These are phyloP conservation scores for Neurospora sp. DNA, from an alignment of 495 filamentous ascomycete genomes.

Conservation along the genomic window DNA sequence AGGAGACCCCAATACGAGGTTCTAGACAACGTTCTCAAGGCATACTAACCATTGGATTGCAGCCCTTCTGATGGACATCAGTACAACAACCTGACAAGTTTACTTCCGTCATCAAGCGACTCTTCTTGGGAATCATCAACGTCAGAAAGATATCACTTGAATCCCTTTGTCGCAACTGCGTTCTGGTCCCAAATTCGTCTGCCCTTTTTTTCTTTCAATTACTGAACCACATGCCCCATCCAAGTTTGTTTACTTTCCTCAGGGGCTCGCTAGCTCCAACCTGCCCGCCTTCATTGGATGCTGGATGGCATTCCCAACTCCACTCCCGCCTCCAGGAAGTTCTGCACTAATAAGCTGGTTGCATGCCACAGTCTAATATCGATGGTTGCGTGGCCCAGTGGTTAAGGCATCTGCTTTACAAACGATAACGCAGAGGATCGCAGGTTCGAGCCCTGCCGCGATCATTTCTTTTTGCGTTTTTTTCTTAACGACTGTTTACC, in stretches of 20 bases:
- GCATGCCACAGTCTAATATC: accelerated
- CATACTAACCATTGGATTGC: too few relatives aligned
- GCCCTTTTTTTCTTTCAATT: not conserved
- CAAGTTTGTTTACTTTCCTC: not conserved
- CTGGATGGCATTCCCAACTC: not conserved
- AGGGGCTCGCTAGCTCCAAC: not conserved
- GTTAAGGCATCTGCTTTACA: slow-evolving; percentile 35
- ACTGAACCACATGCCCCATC: not conserved
- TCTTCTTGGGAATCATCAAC: too few relatives aligned
- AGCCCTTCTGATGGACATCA: too few relatives aligned
- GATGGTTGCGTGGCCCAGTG: slow-evolving; percentile 28
- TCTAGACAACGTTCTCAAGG: too few relatives aligned
- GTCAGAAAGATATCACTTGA: not conserved
- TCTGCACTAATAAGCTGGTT: not conserved
- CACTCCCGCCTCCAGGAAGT: too few relatives aligned
- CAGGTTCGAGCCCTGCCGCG: slow-evolving; percentile 42
- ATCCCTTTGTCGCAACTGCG: not conserved
- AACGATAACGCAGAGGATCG: slow-evolving; percentile 28
- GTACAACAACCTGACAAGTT: too few relatives aligned
- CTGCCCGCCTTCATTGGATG: not conserved
- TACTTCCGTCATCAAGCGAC: too few relatives aligned
- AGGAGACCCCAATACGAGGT: too few relatives aligned
- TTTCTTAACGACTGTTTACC: not conserved
- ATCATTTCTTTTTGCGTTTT: slow-evolving; percentile 18
- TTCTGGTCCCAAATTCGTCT: not conserved